Conservation (phyloP, 2,329 filamentous ascomycete species). For the Leptographium wingfieldii region DNA sequence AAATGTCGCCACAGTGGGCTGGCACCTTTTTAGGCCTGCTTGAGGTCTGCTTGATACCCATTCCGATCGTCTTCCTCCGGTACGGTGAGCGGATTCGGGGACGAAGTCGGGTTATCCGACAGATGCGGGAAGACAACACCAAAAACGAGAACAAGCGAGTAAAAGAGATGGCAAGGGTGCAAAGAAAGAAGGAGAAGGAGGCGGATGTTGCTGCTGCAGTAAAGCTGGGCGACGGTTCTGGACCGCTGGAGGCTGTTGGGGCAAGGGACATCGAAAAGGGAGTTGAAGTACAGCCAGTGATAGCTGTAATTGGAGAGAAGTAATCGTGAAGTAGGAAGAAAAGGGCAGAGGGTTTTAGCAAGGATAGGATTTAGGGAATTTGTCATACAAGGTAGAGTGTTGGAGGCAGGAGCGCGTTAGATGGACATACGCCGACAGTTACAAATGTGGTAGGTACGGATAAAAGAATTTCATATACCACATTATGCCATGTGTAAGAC, state of each 20-base stretch:
- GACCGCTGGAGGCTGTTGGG: background rate
- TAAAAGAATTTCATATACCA: background rate
- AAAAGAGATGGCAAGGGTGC: constrained; percentile 10
- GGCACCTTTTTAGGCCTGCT: constrained; percentile 58
- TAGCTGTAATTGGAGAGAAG: background rate
- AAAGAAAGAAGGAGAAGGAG: background rate
- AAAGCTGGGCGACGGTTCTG: background rate
- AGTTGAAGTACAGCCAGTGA: background rate
- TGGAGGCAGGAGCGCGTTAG: background rate
- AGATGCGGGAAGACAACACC: constrained; percentile 27
- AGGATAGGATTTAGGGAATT: background rate
- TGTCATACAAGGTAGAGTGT: background rate
- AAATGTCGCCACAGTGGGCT: constrained; percentile 59
- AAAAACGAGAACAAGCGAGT: constrained; percentile 19
- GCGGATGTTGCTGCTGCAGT: background rate
- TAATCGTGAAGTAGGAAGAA: background rate
- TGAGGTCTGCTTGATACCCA: constrained; percentile 58
- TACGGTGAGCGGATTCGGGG: constrained; percentile 37
- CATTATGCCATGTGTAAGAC: background rate
- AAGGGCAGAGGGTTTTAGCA: background rate
- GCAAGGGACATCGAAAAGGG: background rate
- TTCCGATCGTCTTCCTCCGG: constrained; percentile 60
- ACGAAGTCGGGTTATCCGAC: constrained; percentile 30
- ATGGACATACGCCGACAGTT: background rate
- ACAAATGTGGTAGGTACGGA: background rate